Evolutionary conservation across 176 grass and related monocot genomes (phyloP), one percentile per base, ranked within the genome.

Genomic region (Urochloa ruziziensis): DNA sequence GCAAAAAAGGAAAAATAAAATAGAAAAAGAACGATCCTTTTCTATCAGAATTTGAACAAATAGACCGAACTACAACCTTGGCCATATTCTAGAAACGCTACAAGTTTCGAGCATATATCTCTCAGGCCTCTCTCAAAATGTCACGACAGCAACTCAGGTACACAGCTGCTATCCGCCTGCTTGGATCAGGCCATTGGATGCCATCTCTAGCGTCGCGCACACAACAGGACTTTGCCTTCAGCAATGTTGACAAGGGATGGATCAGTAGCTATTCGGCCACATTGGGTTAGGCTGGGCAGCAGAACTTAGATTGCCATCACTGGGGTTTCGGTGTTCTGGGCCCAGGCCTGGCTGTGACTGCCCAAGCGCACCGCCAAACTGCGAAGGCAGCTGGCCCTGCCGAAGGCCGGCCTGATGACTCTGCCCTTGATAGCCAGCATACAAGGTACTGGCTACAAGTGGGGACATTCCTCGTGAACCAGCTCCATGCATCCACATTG

Each of bases 401-500:
- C 85, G 79, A 57, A 90, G 72, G 7, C 74, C 84, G 7, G 68
- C 62, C 37, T 91, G 93, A 60, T 92, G 93, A 61, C 82, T 86
- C 75, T 91, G 90, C 59, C 85, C 87, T 74, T 85, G 93, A 69
- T 90, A 92, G 51, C 85, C 86, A n/a, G n/a, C n/a, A 87, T 94
- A 94, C 78, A 90, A 59, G 28, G 74, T 63, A 79, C 86, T 94
- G 17, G 90, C 79, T 34, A 85, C 84, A 83, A 92, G 87, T 13
- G 85, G 82, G 49, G 87, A 88, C 93, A 94, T 90, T 49, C 82
- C 88, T 64, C 88, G 90, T 4, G 90, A 92, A 36, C 90, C 79
- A 77, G 79, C 90, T 58, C 90, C 87, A 49, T 90, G 93, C 74
- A 94, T 82, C 93, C 93, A 94, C 93, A 92, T 90, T 49, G 87